Evolutionary conservation across 768 basidiomycete species (phyloP).

Genomic region (Omphalotus guepiniiformis): DNA sequence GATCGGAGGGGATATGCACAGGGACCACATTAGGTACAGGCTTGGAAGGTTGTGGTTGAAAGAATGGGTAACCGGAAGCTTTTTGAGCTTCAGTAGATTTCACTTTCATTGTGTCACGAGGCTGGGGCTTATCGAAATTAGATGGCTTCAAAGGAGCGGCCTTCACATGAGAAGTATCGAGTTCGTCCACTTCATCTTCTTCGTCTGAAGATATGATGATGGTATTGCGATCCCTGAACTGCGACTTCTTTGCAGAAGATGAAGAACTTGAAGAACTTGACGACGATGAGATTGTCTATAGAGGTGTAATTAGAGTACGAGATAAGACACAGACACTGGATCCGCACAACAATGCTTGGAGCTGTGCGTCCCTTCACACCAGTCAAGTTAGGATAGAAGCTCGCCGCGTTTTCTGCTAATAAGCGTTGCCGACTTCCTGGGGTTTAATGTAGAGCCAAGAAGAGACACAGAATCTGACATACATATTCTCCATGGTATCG

Average conservation of each 20-base stretch:
- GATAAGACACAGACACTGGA: no score
- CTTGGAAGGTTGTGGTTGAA: neutral
- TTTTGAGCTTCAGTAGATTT: neutral
- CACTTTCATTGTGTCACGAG: neutral
- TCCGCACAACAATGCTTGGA: neutral
- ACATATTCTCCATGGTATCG: conserved; percentile 6
- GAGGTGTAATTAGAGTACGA: neutral
- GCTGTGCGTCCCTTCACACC: neutral
- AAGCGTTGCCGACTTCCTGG: conserved; percentile 5
- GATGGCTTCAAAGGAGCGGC: neutral
- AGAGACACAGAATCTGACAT: neutral
- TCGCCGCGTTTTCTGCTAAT: conserved; percentile 1
- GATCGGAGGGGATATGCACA: neutral
- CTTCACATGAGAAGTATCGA: neutral
- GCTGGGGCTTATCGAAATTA: conserved; percentile 1
- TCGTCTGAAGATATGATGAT: conserved; percentile 9
- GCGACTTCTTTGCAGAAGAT: neutral
- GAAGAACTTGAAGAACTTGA: neutral
- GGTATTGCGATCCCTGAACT: neutral
- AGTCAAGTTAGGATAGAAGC: neutral
- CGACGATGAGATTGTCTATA: conserved; percentile 2
- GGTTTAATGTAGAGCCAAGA: neutral
- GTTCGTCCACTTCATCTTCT: conserved; percentile 6
- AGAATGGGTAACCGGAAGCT: neutral
- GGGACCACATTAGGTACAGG: neutral